These are phyloP conservation scores for Gonium pectorale DNA, from an alignment of 139 green algal species.

Conservation along the genomic window DNA sequence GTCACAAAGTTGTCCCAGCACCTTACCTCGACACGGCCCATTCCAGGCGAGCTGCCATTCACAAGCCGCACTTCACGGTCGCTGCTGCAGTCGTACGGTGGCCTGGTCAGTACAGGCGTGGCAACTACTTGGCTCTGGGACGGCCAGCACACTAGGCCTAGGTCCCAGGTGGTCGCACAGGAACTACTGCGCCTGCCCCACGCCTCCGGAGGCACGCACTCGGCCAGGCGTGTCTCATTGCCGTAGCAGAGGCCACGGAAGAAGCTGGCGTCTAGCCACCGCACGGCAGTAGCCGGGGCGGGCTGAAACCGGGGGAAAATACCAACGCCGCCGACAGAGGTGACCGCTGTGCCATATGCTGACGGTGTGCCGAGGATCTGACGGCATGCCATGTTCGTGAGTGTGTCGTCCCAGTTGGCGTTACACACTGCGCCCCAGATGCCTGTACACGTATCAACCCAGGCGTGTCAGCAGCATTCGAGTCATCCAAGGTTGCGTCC, in stretches of 20 bases:
- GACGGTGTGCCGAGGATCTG: neutral
- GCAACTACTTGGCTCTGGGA: neutral
- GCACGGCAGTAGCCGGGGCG: too few species aligned
- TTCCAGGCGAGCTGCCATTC: neutral
- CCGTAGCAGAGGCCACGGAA: slow-evolving; percentile 1
- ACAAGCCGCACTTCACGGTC: neutral
- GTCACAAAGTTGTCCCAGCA: neutral
- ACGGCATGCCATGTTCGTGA: neutral
- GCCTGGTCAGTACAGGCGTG: neutral
- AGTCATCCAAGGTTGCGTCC: too few species aligned
- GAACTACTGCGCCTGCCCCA: neutral
- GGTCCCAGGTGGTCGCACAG: neutral
- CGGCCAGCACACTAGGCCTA: neutral
- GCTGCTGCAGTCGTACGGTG: slow-evolving; percentile 1
- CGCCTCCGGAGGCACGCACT: slow-evolving; percentile 8
- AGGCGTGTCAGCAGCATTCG: too few species aligned
- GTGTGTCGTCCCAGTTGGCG: neutral
- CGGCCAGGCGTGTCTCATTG: slow-evolving; percentile 7
- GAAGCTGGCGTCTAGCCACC: neutral
- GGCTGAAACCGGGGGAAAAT: neutral
- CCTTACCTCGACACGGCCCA: slow-evolving; percentile 27
- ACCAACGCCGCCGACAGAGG: neutral
- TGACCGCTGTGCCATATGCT: neutral
- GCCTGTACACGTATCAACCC: too few species aligned
- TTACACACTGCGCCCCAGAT: slow-evolving; percentile 1